A percentile compares a stretch with the other conserved stretches of the same genome.
Evolutionary conservation across 345 rosid species (phyloP).

Genomic region (Excoecaria agallocha): DNA sequence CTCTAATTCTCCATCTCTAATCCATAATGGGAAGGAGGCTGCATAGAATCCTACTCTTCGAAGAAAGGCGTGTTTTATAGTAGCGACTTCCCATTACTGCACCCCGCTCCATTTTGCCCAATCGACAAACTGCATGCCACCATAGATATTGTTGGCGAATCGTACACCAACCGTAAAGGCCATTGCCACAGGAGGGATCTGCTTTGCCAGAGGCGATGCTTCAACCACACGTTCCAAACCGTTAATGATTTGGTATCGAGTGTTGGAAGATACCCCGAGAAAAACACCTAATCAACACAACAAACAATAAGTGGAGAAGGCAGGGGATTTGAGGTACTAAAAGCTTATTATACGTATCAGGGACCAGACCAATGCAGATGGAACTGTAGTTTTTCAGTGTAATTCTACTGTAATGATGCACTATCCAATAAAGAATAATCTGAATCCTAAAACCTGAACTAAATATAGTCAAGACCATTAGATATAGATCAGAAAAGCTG

Average conservation of each 20-base stretch:
- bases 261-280: constrained; percentile 77
- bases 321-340: background rate
- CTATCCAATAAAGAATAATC: background rate
- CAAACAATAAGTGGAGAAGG: background rate
- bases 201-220: constrained; percentile 67
- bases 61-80: background rate
- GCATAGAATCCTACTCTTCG: too few species aligned
- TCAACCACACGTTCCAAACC: constrained; percentile 77
- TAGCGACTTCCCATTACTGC: background rate
- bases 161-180: constrained; percentile 84
- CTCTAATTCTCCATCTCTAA: background rate
- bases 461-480: background rate
- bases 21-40: background rate
- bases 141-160: constrained; percentile 78
- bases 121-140: constrained; percentile 90
- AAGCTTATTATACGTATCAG: background rate
- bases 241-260: constrained; percentile 72
- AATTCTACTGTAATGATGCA: background rate
- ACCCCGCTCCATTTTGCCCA: constrained; percentile 42
- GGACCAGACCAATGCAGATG: background rate
- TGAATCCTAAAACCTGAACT: background rate
- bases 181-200: constrained; percentile 67
- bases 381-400: background rate
- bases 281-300: constrained; percentile 54
- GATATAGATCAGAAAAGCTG: background rate